Conservation (phyloP, 331 rosid genomes). For the Quercus tomentella region DNA sequence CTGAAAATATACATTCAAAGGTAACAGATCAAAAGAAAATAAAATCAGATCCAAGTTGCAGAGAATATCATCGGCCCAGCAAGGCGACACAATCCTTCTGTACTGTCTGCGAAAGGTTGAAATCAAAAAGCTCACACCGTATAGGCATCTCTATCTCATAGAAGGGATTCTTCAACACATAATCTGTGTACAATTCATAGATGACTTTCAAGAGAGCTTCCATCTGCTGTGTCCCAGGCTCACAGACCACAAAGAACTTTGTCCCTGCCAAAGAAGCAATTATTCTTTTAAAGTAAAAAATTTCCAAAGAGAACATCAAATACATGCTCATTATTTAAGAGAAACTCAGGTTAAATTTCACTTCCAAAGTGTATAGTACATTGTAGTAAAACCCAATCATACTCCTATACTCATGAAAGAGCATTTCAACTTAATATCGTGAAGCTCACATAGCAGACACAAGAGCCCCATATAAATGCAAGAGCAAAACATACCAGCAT, state of each 20-base stretch:
- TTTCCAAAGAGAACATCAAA: background rate
- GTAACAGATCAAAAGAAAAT: background rate
- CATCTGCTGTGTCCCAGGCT: constrained; percentile 83
- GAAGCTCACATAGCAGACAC: background rate
- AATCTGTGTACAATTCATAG: constrained; percentile 82
- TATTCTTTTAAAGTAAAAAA: background rate
- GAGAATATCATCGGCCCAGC: constrained; percentile 51
- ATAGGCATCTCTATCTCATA: constrained; percentile 99
- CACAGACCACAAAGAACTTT: constrained; percentile 83
- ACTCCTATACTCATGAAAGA: background rate
- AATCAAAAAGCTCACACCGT: constrained; percentile 89
- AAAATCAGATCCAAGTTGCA: background rate
- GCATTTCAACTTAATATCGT: background rate
- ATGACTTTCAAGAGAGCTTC: constrained; percentile 69
- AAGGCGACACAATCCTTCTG: constrained; percentile 85
- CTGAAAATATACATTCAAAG: constrained; percentile 11
- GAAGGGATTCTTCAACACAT: constrained; percentile 92
- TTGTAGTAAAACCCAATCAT: background rate
- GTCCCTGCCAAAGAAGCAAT: constrained; percentile 54
- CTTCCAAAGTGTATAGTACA: background rate
- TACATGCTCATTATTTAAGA: background rate
- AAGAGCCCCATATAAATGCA: background rate
- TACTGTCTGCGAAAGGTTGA: constrained; percentile 64
- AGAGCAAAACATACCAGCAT: background rate
- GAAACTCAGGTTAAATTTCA: background rate